Base-by-base conservation (phyloP, 129 eudicot species). In the Ambrosia artemisiifolia region DNA sequence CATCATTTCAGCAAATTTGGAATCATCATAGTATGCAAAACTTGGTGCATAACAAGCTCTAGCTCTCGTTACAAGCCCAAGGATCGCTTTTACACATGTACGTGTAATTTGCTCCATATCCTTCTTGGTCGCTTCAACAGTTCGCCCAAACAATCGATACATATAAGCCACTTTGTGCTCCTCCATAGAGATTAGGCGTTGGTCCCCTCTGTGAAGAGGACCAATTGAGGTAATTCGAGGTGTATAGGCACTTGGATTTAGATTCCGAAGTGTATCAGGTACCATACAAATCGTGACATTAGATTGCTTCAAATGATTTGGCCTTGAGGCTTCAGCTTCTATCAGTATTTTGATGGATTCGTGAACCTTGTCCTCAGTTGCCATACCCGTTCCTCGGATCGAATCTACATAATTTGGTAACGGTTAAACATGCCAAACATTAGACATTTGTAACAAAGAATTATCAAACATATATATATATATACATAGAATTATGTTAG, bases 21-120 rank as follows among this genome's bases (percentile, higher is more conserved):
- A 50, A 63, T 74, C 54, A 5, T 28, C 64, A 5, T 11, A 34
- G 6, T 13, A 4, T 20, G 51, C 36, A 20, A 51, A 50, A 64
- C 64, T 49, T 50, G 71, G 78, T 49, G 66, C 75, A 74, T 74
- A 64, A 55, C 65, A 74, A 19, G 71, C 65, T 51, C 44, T 64
- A 49, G 53, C 51, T 0, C 10, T 40, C 18, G 50, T 14, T 34
- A 73, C 63, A 62, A 17, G 30, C 61, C 53, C 63, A 35, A 73
- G 11, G 2, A 73, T 60, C 2, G 42, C 53, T 36, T 63, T 2
- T 12, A 50, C 51, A 50, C 78, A 74, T 8, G 19, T 48, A 63
- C 1, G 50, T 4, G 28, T 19, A 11, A 28, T 63, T 34, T 48
- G 36, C 7, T 49, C 28, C 5, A 63, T 35, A 19, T 73, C 70